These are phyloP conservation scores for Podaxis pistillaris DNA, from an alignment of 768 basidiomycete species.

Conservation along the genomic window DNA sequence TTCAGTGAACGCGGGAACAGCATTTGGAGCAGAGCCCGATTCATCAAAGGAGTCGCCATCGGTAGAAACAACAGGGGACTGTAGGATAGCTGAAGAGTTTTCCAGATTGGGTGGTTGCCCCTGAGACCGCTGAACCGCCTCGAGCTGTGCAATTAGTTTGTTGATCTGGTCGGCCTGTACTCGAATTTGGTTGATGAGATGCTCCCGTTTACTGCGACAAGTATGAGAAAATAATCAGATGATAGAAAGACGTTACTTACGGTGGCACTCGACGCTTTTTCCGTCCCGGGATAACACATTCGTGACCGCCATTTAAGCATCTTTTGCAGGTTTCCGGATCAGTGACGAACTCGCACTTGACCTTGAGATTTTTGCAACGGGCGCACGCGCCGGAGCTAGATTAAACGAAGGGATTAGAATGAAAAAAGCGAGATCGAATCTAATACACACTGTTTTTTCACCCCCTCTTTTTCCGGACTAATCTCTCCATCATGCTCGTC, in stretches of 20 bases:
- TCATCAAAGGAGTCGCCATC: conserved; percentile 28
- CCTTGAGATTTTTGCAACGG: conserved; percentile 67
- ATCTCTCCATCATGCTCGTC: conserved; percentile 37
- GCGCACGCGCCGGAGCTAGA: conserved; percentile 60
- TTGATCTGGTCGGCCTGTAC: conserved; percentile 73
- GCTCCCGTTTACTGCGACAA: conserved; percentile 67
- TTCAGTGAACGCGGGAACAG: conserved; percentile 15
- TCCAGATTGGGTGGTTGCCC: conserved; percentile 21
- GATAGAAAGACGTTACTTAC: conserved; percentile 39
- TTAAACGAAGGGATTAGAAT: conserved; percentile 12
- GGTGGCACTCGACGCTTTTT: conserved; percentile 79
- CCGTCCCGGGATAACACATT: conserved; percentile 80
- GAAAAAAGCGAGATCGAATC: conserved; percentile 11
- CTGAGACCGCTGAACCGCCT: conserved; percentile 28
- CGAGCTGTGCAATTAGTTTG: conserved; percentile 68
- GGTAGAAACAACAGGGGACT: conserved; percentile 38
- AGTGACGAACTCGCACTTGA: conserved; percentile 73
- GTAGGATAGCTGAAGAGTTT: conserved; percentile 28
- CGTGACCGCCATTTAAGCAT: conserved; percentile 66
- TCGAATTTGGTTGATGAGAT: conserved; percentile 73
- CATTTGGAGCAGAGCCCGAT: conserved; percentile 23
- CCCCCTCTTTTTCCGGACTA: conserved; percentile 30
- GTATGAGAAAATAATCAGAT: neutral
- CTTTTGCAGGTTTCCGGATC: conserved; percentile 76
- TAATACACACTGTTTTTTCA: conserved; percentile 43